A percentile compares a stretch with the other conserved stretches of the same genome.
These are phyloP conservation scores for Paramecium sonneborni DNA, from an alignment of 73 alveolate genomes.

Conservation along the genomic window DNA sequence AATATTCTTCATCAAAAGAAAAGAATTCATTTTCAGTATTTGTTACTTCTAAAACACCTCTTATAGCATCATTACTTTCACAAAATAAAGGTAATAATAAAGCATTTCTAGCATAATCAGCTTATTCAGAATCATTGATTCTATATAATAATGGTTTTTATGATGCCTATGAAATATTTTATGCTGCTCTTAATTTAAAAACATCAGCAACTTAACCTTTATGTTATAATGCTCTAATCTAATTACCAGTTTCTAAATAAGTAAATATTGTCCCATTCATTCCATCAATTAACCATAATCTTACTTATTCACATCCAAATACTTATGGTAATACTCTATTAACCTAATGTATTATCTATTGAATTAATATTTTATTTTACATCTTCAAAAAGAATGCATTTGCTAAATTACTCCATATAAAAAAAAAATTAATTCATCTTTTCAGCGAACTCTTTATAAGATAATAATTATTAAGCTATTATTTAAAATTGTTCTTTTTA, in stretches of 20 bases:
- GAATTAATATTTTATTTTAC: not conserved
- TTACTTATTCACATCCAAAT: conserved; percentile 29
- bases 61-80: conserved; percentile 20
- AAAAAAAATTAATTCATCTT: conserved; percentile 6
- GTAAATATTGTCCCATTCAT: conserved; percentile 57
- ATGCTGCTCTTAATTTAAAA: conserved; percentile 3
- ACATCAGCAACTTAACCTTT: conserved; percentile 52
- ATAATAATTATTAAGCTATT: not conserved
- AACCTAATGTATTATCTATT: not conserved
- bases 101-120: conserved; percentile 47
- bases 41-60: conserved; percentile 49
- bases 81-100: conserved; percentile 20
- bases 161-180: conserved; percentile 23
- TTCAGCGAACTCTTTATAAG: conserved; percentile 51
- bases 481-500: conserved; percentile 21
- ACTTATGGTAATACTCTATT: conserved; percentile 44
- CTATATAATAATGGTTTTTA: conserved; percentile 12
- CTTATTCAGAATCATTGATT: not conserved
- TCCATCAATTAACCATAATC: conserved; percentile 48
- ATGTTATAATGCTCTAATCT: conserved; percentile 34
- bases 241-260: conserved; percentile 7
- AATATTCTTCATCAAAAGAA: conserved; percentile 70
- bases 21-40: conserved; percentile 66
- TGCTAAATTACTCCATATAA: conserved; percentile 22
- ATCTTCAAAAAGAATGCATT: not conserved